Base-by-base conservation (phyloP, 192 early-diverging fungal genomes). In the Coemansia sp. region DNA sequence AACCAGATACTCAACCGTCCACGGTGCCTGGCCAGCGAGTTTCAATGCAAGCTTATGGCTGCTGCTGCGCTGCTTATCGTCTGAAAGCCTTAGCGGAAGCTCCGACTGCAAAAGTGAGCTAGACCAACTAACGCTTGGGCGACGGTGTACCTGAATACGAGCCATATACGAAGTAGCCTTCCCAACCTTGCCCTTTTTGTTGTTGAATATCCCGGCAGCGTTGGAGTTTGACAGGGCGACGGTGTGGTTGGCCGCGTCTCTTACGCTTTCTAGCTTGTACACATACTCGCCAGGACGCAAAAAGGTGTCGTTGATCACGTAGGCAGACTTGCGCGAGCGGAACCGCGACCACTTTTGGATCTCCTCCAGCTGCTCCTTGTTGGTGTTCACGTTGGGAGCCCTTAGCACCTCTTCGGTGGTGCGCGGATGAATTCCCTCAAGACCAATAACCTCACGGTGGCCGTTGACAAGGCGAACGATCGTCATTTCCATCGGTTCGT, bases 211-310 rank as follows among this genome's bases (percentile, higher is more conserved):
- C n/a, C 57, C 57, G n/a, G 57, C 43, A 53, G 64, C 43, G 49
- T 23, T 53, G 15, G 57, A 23, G 9, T 77, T 72, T 8, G 75
- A 51, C 68, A 75, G 63, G 7, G 52, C 30, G 6, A 70, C 73
- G 7, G 73, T 70, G 52, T 78, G 76, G 67, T 78, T 84, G 61
- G 76, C 76, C 8, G 72, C 73, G 33, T 78, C 76, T 20, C 73
- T 72, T 5, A 76, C 67, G 56, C 68, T 67, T 41, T 73, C 73
- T 5, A 84, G 68, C 67, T 73, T 70, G 68, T 78, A 79, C 44
- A 84, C 73, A 6, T 84, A 79, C 58, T 84, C 76, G 33, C 82
- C 82, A 2, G 82, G 52, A 18, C 66, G 73, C 44, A 71, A 43
- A 60, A 79, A 78, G 21, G 73, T 71, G 62, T 84, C 82, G 59